These are phyloP conservation scores for Candida oleophila DNA, from an alignment of 805 yeast species.

Conservation along the genomic window DNA sequence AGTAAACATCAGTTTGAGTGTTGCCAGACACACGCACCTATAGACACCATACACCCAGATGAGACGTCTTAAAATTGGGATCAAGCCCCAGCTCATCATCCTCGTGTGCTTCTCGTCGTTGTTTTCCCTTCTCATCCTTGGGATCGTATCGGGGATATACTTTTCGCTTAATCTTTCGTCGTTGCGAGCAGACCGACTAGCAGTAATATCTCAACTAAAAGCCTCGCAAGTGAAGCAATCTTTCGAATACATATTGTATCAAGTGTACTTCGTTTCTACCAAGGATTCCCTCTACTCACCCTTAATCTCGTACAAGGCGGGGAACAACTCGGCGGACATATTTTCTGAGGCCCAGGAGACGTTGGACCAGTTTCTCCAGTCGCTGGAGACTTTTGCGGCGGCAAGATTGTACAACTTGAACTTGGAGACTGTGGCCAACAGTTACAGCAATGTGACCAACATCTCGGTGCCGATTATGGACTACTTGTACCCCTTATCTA, in stretches of 20 bases:
- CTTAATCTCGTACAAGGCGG: slow-evolving; percentile 64
- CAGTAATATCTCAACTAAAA: slow-evolving; percentile 77
- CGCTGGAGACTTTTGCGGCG: slow-evolving; percentile 61
- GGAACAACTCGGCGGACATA: slow-evolving; percentile 55
- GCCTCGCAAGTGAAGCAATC: slow-evolving; percentile 76
- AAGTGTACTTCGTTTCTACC: slow-evolving; percentile 61
- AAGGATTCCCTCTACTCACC: slow-evolving; percentile 62
- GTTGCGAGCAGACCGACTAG: slow-evolving; percentile 67
- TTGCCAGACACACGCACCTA: background rate
- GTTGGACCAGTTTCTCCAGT: slow-evolving; percentile 59
- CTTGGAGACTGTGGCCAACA: slow-evolving; percentile 44
- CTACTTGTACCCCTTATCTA: slow-evolving; percentile 49
- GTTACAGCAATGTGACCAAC: slow-evolving; percentile 25
- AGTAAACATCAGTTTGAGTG: background rate
- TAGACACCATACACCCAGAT: slow-evolving; percentile 11
- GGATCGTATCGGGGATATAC: slow-evolving; percentile 71
- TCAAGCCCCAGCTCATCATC: slow-evolving; percentile 71
- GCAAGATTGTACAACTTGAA: slow-evolving; percentile 68
- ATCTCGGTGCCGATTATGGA: slow-evolving; percentile 29
- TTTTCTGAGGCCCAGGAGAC: slow-evolving; percentile 43
- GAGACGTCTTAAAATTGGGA: slow-evolving; percentile 54
- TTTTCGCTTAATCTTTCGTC: slow-evolving; percentile 61
- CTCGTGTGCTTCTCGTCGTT: slow-evolving; percentile 70
- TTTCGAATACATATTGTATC: slow-evolving; percentile 62
- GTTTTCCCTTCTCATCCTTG: slow-evolving; percentile 67